Conservation (phyloP, 495 filamentous ascomycete genomes). For the Penicillium canescens region DNA sequence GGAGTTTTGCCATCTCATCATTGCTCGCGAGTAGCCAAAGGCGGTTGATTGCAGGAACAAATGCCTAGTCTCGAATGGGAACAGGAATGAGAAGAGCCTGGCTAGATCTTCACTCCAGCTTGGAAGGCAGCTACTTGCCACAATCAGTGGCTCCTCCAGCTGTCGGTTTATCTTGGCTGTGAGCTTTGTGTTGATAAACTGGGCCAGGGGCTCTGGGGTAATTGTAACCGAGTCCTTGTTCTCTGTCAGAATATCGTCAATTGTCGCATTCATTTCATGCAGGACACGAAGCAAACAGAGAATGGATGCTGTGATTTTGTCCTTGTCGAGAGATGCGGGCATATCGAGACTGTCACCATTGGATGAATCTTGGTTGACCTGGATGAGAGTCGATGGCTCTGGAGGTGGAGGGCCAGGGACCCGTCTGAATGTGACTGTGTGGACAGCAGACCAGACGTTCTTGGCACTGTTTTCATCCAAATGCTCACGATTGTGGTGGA, state of each 20-base stretch:
- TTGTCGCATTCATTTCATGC: constrained; percentile 90
- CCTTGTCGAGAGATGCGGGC: constrained; percentile 81
- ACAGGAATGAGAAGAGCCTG: constrained; percentile 94
- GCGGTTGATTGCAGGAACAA: constrained; percentile 97
- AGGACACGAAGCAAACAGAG: constrained; percentile 86
- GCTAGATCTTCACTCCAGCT: constrained; percentile 98
- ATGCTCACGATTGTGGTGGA: constrained; percentile 69
- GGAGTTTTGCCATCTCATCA: constrained; percentile 95
- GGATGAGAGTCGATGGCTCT: constrained; percentile 67
- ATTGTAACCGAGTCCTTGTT: constrained; percentile 70
- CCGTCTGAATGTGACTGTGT: constrained; percentile 88
- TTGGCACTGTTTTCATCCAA: constrained; percentile 67
- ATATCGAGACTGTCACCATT: constrained; percentile 54
- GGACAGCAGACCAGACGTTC: constrained; percentile 85
- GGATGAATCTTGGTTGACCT: constrained; percentile 47
- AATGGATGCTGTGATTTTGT: constrained; percentile 81
- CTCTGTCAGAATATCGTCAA: constrained; percentile 95
- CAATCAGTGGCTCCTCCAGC: constrained; percentile 96
- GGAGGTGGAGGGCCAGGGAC: constrained; percentile 85
- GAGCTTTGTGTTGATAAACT: constrained; percentile 98
- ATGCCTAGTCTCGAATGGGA: constrained; percentile 97
- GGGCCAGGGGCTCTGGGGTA: constrained; percentile 82
- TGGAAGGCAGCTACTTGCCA: constrained; percentile 94
- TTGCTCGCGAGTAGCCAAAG: constrained; percentile 95
- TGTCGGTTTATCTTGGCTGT: constrained; percentile 99